Conservation (phyloP, 2,329 filamentous ascomycete genomes). For the Pseudogymnoascus sp. region DNA sequence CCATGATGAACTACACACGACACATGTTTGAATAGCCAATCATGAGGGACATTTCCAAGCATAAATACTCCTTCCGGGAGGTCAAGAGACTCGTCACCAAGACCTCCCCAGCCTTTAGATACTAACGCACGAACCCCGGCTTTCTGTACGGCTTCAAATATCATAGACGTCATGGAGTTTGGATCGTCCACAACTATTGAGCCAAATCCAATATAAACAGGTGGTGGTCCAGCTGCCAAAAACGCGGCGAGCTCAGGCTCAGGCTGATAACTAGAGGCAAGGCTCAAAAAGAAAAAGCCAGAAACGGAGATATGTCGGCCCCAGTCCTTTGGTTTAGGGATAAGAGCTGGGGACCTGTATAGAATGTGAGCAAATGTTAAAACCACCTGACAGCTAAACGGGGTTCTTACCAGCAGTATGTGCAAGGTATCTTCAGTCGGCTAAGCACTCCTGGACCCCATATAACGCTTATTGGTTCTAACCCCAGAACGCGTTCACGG, state of each 20-base stretch:
- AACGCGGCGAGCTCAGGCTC: conserved; percentile 48
- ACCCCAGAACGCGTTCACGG: conserved; percentile 55
- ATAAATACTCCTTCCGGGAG: conserved; percentile 59
- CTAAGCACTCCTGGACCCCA: conserved; percentile 71
- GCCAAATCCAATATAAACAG: conserved; percentile 69
- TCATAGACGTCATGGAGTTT: conserved; percentile 58
- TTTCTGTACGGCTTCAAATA: conserved; percentile 58
- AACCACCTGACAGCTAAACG: background rate
- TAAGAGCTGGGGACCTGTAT: conserved; percentile 45
- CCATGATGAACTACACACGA: conserved; percentile 64
- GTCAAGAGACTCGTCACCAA: conserved; percentile 45
- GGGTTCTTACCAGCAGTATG: conserved; percentile 53
- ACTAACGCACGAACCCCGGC: conserved; percentile 64
- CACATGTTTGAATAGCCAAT: conserved; percentile 66
- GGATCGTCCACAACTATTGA: conserved; percentile 69
- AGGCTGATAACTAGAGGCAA: conserved; percentile 53
- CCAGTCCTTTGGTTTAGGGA: conserved; percentile 62
- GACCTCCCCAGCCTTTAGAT: conserved; percentile 67
- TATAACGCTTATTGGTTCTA: conserved; percentile 67
- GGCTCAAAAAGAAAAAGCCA: conserved; percentile 70
- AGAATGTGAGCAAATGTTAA: background rate
- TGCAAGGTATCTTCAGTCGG: conserved; percentile 65
- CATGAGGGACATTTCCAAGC: conserved; percentile 66
- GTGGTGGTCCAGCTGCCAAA: conserved; percentile 46
- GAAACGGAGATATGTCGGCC: conserved; percentile 62